Evolutionary conservation across 176 grass and related monocot species (phyloP).

Genomic region (Triticum dicoccoides): DNA sequence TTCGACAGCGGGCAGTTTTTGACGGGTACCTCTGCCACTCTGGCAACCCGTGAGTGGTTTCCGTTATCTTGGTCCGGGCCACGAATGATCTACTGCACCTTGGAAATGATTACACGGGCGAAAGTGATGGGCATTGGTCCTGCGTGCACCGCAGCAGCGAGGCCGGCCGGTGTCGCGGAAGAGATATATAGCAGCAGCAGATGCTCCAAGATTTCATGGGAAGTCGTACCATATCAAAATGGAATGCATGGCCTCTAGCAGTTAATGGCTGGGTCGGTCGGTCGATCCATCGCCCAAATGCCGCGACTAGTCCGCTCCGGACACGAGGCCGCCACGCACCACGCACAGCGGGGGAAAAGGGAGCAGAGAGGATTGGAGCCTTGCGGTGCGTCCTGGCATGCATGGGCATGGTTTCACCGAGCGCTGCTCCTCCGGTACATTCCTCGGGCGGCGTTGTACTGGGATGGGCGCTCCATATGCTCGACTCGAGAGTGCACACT

Average conservation of each 20-base stretch:
- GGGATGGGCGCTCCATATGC: too few species aligned
- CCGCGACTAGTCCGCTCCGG: background rate
- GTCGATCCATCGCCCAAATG: background rate
- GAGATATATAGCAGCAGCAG: background rate
- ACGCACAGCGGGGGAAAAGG: background rate
- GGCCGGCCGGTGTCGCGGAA: background rate
- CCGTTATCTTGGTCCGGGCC: constrained; percentile 31
- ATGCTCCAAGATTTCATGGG: background rate
- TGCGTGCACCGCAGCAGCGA: background rate
- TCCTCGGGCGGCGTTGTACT: too few species aligned
- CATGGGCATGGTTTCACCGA: background rate
- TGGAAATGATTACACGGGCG: constrained; percentile 3
- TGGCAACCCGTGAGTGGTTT: constrained; percentile 25
- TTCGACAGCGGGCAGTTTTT: background rate
- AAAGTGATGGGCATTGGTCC: constrained; percentile 18
- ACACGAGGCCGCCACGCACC: background rate
- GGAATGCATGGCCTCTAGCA: background rate
- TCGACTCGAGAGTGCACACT: too few species aligned
- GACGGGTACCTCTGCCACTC: background rate
- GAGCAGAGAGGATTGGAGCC: background rate
- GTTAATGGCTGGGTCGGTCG: background rate
- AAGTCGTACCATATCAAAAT: background rate
- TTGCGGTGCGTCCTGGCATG: constrained; percentile 12
- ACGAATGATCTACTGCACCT: constrained; percentile 21
- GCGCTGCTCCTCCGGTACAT: too few species aligned